A percentile compares a stretch with the other conserved stretches of the same genome.
phyloP scores from a whole-genome alignment of 352 stramenopile species.

The Globisporangium splendens region DNA sequence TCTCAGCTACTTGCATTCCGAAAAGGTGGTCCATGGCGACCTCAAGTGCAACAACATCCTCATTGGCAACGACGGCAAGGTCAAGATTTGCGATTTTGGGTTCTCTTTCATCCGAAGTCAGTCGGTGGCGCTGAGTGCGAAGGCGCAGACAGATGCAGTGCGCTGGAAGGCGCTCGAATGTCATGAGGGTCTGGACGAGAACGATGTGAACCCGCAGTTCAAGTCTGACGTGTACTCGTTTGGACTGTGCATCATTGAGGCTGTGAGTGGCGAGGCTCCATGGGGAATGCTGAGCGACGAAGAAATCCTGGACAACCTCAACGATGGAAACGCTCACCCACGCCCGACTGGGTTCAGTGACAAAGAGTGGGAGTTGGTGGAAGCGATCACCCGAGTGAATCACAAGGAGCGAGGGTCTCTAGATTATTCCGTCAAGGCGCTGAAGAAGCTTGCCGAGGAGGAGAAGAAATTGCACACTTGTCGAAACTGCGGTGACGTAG shows the following conservation, averaged over 20 bases:
- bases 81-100: conserved; percentile 37
- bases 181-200: conserved; percentile 1
- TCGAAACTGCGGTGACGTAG: too few species aligned
- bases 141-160: conserved; percentile 19
- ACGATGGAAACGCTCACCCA: too few species aligned
- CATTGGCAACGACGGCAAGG: conserved; percentile 35
- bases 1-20: conserved; percentile 51
- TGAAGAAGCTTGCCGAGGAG: too few species aligned
- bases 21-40: conserved; percentile 74
- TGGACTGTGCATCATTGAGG: conserved; percentile 4
- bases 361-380: too few species aligned
- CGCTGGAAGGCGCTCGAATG: conserved; percentile 34
- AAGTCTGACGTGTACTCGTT: conserved; percentile 6
- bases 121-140: conserved; percentile 18
- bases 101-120: conserved; percentile 25
- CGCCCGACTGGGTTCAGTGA: too few species aligned
- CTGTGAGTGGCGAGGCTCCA: not conserved
- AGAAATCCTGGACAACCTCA: not conserved
- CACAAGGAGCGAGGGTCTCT: too few species aligned
- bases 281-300: not conserved
- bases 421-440: too few species aligned
- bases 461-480: too few species aligned
- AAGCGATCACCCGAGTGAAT: too few species aligned
- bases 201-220: conserved; percentile 2
- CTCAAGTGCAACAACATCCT: conserved; percentile 87